A percentile compares a stretch with the other conserved stretches of the same genome.
phyloP scores from a whole-genome alignment of 768 basidiomycete genomes.

The Leucogyrophana mollusca region DNA sequence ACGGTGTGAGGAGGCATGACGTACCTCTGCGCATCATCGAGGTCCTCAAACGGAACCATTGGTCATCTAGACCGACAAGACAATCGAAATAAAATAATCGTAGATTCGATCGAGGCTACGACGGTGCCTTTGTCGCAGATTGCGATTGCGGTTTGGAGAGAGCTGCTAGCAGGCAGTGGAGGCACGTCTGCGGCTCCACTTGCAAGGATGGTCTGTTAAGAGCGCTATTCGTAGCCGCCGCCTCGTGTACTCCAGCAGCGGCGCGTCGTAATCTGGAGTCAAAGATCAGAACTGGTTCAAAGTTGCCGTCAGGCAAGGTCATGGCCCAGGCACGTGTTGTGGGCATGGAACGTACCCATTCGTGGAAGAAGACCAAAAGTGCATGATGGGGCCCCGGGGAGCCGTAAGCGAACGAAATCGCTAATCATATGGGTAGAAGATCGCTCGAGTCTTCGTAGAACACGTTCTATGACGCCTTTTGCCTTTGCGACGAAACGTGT shows the following conservation, averaged over 20 bases:
- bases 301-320: constrained; percentile 9
- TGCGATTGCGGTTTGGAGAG: too few relatives aligned
- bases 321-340: constrained; percentile 24
- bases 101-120: too few relatives aligned
- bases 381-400: too few relatives aligned
- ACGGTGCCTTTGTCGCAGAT: too few relatives aligned
- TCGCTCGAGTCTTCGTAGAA: too few relatives aligned
- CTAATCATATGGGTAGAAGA: too few relatives aligned
- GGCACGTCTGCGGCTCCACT: too few relatives aligned
- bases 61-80: constrained; percentile 12
- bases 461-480: too few relatives aligned
- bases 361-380: constrained; percentile 9
- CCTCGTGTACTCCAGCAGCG: constrained; percentile 27
- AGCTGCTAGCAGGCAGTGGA: too few relatives aligned
- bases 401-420: too few relatives aligned
- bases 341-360: constrained; percentile 16
- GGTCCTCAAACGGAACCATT: constrained; percentile 25
- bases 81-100: too few relatives aligned
- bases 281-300: constrained; percentile 7
- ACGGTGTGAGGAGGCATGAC: not conserved
- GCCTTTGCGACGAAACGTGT: too few relatives aligned
- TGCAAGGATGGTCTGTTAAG: not conserved
- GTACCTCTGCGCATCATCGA: constrained; percentile 28
- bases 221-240: constrained; percentile 8
- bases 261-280: constrained; percentile 16